Evolutionary conservation across 2,329 filamentous ascomycete species (phyloP).

Genomic region (Helicocarpus griseus): DNA sequence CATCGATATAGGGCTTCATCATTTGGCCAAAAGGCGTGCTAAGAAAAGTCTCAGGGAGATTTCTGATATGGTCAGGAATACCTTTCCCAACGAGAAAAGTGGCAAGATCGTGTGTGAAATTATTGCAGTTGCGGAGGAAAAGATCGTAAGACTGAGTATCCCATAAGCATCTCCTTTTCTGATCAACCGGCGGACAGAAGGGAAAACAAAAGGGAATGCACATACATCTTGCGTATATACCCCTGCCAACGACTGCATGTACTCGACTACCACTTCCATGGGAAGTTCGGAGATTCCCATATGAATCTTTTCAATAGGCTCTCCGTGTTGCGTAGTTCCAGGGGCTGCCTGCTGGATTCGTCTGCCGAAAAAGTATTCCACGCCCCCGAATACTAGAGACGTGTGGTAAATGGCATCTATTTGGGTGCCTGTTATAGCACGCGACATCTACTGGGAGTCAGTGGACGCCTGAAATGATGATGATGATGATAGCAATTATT

Average conservation of each 20-base stretch:
- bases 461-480: not conserved
- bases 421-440: slow-evolving; percentile 52
- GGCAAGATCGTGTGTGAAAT: slow-evolving; percentile 86
- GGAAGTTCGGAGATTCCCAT: slow-evolving; percentile 72
- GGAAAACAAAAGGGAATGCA: not conserved
- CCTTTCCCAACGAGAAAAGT: slow-evolving; percentile 82
- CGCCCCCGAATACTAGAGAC: slow-evolving; percentile 70
- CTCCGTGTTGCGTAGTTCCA: slow-evolving; percentile 76
- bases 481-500: not conserved
- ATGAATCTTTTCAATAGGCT: slow-evolving; percentile 63
- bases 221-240: slow-evolving; percentile 70
- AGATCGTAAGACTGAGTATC: slow-evolving; percentile 66
- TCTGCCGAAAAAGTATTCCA: slow-evolving; percentile 85
- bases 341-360: slow-evolving; percentile 74
- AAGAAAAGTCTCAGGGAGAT: slow-evolving; percentile 75
- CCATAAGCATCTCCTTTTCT: not conserved
- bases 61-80: slow-evolving; percentile 78
- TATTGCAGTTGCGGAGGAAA: slow-evolving; percentile 91
- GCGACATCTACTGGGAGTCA: slow-evolving; percentile 39
- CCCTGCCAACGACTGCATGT: slow-evolving; percentile 69
- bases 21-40: slow-evolving; percentile 81
- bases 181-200: not conserved
- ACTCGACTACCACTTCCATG: slow-evolving; percentile 73
- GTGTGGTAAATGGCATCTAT: slow-evolving; percentile 96
- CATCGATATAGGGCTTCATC: slow-evolving; percentile 66